Percentiles rank a stretch among this genome's conserved stretches.
Conservation (phyloP, 2,329 filamentous ascomycete species). For the Colletotrichum sp. region DNA sequence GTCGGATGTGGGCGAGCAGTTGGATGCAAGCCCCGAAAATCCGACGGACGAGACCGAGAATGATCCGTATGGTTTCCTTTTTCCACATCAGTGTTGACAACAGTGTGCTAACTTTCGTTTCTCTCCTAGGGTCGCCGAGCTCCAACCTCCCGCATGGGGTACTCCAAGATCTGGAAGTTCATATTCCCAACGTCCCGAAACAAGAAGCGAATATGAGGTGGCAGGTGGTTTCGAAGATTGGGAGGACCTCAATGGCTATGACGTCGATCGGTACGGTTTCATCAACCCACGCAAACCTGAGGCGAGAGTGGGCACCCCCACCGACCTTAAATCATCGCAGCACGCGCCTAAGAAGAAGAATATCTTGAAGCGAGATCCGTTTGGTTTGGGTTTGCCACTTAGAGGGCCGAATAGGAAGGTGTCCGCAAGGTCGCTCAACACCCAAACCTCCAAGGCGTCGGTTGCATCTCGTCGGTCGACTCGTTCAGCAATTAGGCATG, state of each 20-base stretch:
- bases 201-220: conserved; percentile 49
- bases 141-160: conserved; percentile 36
- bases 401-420: conserved; percentile 57
- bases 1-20: conserved; percentile 51
- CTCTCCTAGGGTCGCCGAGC: conserved; percentile 30
- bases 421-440: conserved; percentile 64
- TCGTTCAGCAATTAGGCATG: conserved; percentile 60
- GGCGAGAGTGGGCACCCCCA: conserved; percentile 46
- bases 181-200: conserved; percentile 50
- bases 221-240: conserved; percentile 70
- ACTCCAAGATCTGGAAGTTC: conserved; percentile 49
- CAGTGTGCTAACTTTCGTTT: conserved; percentile 31
- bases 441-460: conserved; percentile 59
- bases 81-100: conserved; percentile 29
- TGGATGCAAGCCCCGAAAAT: conserved; percentile 55
- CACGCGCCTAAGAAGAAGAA: conserved; percentile 52
- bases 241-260: conserved; percentile 65
- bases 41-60: conserved; percentile 57
- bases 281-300: conserved; percentile 54
- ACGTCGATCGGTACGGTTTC: conserved; percentile 74
- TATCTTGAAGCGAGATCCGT: conserved; percentile 45
- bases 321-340: conserved; percentile 45
- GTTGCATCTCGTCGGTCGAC: conserved; percentile 57
- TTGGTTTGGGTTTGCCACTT: conserved; percentile 37
- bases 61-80: conserved; percentile 64